Evolutionary conservation across 2,329 filamentous ascomycete species (phyloP), one percentile per base, ranked within the genome.

Genomic region (Fusarium napiforme): DNA sequence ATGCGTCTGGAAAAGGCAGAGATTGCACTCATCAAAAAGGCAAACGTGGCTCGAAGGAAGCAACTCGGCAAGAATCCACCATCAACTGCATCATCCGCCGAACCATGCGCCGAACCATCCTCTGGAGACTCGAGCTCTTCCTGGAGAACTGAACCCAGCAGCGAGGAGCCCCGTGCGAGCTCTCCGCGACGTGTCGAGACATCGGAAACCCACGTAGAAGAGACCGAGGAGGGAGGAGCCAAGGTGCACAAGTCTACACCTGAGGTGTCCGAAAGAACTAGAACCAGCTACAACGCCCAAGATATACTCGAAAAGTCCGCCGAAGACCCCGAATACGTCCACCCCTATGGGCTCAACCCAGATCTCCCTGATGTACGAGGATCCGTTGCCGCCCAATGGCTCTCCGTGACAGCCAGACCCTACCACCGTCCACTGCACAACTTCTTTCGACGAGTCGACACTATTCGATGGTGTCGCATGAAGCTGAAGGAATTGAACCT

Each of bases 401-500:
- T 97, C 43, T 87, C 90, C 21, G 84, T 86, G 15, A 92, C 93
- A 81, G 88, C 94, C 76, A 89, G 95, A 47, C 95, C 95, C 4
- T 91, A 92, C 4, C 95, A 97, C 79, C 80, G 86, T 1, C 84
- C 88, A 10, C 81, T 96, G 28, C 89, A 88, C 21, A 86, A 93
- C 52, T 88, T 95, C 74, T 93, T 95, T 75, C 92, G 94, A 79
- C 96, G 97, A 81, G 95, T 98, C 21, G 96, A 99, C 83, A 96
- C 95, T 0, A 98, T 99, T 81, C 91, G 96, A 71, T 98, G 93
- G 93, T 93, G 91, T 72, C 93, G 96, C 58, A 85, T 87, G 3
- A 78, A 83, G 8, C 76, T 85, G 5, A 81, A 81, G 32, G 79
- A 83, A 5, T 76, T 85, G 19, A 85, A 84, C 52, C 68, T 78